A percentile compares a stretch with the other conserved stretches of the same genome.
These are phyloP conservation scores for Hypoxylon crocopeplum DNA, from an alignment of 495 filamentous ascomycete genomes.

Conservation along the genomic window DNA sequence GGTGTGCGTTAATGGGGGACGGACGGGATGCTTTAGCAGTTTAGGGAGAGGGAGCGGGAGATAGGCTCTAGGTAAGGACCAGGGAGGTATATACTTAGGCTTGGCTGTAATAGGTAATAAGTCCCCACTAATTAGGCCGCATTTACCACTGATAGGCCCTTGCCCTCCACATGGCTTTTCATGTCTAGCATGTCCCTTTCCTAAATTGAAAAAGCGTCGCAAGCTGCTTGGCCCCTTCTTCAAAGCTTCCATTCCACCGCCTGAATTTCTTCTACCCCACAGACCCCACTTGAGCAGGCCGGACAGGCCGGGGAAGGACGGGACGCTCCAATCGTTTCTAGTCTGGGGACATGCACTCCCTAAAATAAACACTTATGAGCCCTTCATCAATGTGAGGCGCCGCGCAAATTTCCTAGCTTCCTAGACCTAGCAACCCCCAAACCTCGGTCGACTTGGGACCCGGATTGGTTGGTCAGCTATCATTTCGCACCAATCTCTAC, in stretches of 20 bases:
- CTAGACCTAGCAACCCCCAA: constrained; percentile 8
- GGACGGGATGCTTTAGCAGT: no score
- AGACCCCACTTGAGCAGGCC: constrained; percentile 18
- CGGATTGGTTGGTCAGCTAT: constrained; percentile 31
- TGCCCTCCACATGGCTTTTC: constrained; percentile 29
- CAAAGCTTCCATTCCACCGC: constrained; percentile 38
- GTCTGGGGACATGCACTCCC: constrained; percentile 6
- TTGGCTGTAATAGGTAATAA: not conserved
- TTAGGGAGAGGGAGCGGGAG: no score
- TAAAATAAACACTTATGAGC: constrained; percentile 23
- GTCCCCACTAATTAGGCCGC: constrained; percentile 7
- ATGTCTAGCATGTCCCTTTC: not conserved
- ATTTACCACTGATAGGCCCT: constrained; percentile 20
- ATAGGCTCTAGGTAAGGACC: no score
- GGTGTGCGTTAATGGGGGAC: no score
- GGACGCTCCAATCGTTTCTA: constrained; percentile 27
- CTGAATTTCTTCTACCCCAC: constrained; percentile 36
- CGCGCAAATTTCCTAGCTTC: constrained; percentile 18
- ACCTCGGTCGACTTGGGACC: constrained; percentile 14
- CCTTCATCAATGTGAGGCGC: constrained; percentile 32
- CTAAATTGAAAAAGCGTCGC: no score
- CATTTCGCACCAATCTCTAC: constrained; percentile 22
- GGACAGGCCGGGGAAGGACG: constrained; percentile 32
- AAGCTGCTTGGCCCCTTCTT: constrained; percentile 4
- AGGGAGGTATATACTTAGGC: no score